These are phyloP conservation scores for Sclerotinia minor DNA, from an alignment of 2,329 filamentous ascomycete species.

Conservation along the genomic window DNA sequence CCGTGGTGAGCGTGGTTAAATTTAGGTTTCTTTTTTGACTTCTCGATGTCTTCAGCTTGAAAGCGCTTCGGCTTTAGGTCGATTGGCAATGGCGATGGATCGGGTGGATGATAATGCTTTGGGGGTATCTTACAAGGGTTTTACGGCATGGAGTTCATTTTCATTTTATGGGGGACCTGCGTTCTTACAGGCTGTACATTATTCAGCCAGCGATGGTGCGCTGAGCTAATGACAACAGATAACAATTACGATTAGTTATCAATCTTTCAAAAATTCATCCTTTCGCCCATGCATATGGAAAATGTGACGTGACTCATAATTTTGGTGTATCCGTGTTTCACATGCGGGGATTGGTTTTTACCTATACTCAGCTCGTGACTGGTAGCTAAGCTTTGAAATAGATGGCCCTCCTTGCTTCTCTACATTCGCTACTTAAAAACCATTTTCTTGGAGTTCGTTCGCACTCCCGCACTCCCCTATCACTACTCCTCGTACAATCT, in stretches of 20 bases:
- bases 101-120: conserved; percentile 36
- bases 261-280: conserved; percentile 26
- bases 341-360: background rate
- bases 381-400: background rate
- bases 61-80: conserved; percentile 26
- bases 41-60: conserved; percentile 28
- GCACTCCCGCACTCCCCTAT: background rate
- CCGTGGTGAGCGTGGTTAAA: conserved; percentile 87
- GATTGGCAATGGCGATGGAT: conserved; percentile 24
- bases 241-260: conserved; percentile 30
- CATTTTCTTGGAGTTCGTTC: too few relatives aligned
- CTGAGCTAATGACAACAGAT: conserved; percentile 34
- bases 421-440: background rate
- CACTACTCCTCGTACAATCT: background rate
- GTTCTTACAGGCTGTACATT: conserved; percentile 37
- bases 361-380: background rate
- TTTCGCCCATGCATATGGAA: background rate
- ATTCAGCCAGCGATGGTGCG: conserved; percentile 39
- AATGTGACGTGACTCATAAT: background rate
- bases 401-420: background rate
- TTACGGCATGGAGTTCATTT: conserved; percentile 37
- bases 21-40: conserved; percentile 27
- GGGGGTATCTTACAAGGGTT: conserved; percentile 34
- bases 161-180: conserved; percentile 25
- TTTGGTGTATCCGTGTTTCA: background rate